Percentiles rank a stretch among this genome's conserved stretches.
Evolutionary conservation across 2,329 filamentous ascomycete genomes (phyloP).

Genomic region (Verticillium nonalfalfae): DNA sequence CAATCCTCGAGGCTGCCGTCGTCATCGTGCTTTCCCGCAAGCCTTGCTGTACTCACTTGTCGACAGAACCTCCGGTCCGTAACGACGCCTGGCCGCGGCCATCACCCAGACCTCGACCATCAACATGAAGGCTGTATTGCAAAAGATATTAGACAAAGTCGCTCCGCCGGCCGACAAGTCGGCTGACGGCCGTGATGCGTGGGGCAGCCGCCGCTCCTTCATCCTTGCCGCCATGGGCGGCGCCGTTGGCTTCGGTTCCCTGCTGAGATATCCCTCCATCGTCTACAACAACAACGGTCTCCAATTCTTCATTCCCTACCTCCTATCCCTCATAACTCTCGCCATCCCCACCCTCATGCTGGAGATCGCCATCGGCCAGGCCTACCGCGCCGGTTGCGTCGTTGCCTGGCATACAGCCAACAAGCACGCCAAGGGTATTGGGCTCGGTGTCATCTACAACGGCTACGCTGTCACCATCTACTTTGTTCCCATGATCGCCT

Average conservation of each 20-base stretch:
- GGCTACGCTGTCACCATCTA: constrained; percentile 46
- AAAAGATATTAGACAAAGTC: constrained; percentile 12
- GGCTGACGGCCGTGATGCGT: constrained; percentile 30
- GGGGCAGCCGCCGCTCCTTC: constrained; percentile 39
- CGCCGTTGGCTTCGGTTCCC: constrained; percentile 45
- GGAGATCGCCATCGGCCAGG: constrained; percentile 61
- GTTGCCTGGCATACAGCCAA: constrained; percentile 45
- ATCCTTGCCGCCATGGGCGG: constrained; percentile 46
- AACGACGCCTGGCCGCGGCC: too few species aligned
- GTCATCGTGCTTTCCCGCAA: too few species aligned
- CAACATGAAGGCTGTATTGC: constrained; percentile 2
- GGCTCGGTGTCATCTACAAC: constrained; percentile 41
- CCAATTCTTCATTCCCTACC: constrained; percentile 51
- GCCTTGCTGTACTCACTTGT: too few species aligned
- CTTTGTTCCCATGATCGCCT: constrained; percentile 47
- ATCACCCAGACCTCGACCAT: background rate
- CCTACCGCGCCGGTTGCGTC: constrained; percentile 45
- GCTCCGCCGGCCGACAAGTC: constrained; percentile 16
- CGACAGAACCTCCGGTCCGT: too few species aligned
- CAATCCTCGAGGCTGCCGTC: background rate
- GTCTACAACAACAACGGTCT: constrained; percentile 51
- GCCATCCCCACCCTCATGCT: constrained; percentile 47
- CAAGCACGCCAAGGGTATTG: constrained; percentile 41
- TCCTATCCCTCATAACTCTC: constrained; percentile 42
- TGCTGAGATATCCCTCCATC: constrained; percentile 47